Base-by-base conservation (phyloP, 2,329 filamentous ascomycete species). In the Bretziella fagacearum region DNA sequence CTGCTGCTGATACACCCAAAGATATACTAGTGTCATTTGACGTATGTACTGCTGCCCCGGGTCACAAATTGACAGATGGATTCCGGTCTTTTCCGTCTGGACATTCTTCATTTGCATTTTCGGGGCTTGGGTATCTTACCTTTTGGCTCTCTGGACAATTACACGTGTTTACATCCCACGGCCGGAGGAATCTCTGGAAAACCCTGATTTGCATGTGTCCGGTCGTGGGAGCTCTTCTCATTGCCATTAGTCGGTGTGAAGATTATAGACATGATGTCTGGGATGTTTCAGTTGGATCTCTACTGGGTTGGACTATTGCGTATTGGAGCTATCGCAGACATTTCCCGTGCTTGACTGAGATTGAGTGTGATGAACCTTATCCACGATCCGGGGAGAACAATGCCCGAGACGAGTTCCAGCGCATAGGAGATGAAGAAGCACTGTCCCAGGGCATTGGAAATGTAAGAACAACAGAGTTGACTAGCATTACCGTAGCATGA, bases 11-110 rank as follows among this genome's bases (percentile, higher is more conserved):
- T 27, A 73, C 73, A 2, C 64, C 69, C 33, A 58, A 57, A 4
- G 57, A 71, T 53, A 60, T 62, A 3, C 67, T 81, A 2, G 77
- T 82, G 30, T 75, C 71, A 13, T 73, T 79, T 43, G 69, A 74
- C 26, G 73, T 87, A 2, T 93, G 84, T 65, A 87, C 81, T 8
- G 71, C 86, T 55, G 71, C 74, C 1, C 61, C 77, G 55, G 72
- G 74, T 51, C 79, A 84, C 58, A 67, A 67, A 1, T 69, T 93
- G 3, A 80, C 91, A 53, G 84, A 93, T 55, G 84, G 84, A 13
- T 89, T 83, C 79, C 75, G 84, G 35, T 84, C 78, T 18, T 93
- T 91, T 55, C 84, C 84, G 1, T 82, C 77, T 1, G 84, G 84
- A 1, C 84, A 93, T 60, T 79, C 74, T 10, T 83, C 78, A 51